Conservation (phyloP, 2,329 filamentous ascomycete genomes). For the Claviceps pazoutovae region DNA sequence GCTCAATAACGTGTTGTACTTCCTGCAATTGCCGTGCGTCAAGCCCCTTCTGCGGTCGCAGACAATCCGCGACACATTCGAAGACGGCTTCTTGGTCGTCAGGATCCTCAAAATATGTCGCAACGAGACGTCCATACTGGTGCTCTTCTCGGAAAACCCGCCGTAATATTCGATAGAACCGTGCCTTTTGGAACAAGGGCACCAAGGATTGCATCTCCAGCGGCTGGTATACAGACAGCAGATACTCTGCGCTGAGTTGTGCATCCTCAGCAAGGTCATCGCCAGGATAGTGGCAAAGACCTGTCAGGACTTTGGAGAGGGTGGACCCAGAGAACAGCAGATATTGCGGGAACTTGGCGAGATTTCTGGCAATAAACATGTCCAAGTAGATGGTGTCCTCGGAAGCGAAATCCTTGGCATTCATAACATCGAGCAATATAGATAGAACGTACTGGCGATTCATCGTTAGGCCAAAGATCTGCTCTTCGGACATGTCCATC, state of each 20-base stretch:
- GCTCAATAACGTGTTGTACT: conserved; percentile 51
- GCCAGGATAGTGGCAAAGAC: conserved; percentile 74
- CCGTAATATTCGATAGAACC: conserved; percentile 86
- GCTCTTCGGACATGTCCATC: conserved; percentile 46
- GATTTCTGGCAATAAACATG: conserved; percentile 93
- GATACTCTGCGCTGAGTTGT: conserved; percentile 90
- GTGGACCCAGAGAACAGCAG: conserved; percentile 79
- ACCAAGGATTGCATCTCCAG: conserved; percentile 66
- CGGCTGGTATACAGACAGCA: conserved; percentile 86
- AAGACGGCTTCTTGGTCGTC: conserved; percentile 66
- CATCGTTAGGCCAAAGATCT: conserved; percentile 56
- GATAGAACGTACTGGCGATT: conserved; percentile 88
- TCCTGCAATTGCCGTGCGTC: conserved; percentile 58
- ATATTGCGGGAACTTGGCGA: conserved; percentile 94
- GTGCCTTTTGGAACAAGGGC: conserved; percentile 61
- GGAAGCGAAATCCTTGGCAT: conserved; percentile 54
- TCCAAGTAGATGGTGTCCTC: conserved; percentile 89
- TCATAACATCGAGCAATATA: conserved; percentile 86
- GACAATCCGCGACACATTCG: conserved; percentile 60
- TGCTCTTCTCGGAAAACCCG: conserved; percentile 69
- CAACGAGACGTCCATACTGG: conserved; percentile 63
- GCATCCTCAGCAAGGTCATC: conserved; percentile 78
- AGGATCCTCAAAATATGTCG: conserved; percentile 73
- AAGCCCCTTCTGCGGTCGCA: conserved; percentile 50
- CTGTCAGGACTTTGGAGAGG: conserved; percentile 64